These are phyloP conservation scores for Leccinum pellstonianum DNA, from an alignment of 768 basidiomycete species.

Conservation along the genomic window DNA sequence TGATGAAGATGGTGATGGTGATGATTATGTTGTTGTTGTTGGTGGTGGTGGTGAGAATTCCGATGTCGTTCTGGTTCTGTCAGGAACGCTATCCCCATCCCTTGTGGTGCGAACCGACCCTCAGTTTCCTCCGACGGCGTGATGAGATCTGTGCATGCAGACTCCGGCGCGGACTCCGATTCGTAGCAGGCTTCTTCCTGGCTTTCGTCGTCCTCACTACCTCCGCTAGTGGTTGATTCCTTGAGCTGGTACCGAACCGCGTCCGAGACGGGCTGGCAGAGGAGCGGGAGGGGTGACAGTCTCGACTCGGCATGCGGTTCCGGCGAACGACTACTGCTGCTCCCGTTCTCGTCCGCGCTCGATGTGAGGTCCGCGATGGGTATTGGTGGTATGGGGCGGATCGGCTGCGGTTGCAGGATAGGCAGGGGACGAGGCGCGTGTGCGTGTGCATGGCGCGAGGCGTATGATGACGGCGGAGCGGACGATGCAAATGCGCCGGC, in stretches of 20 bases:
- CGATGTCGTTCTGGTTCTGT: constrained; percentile 7
- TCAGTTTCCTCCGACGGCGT: constrained; percentile 1
- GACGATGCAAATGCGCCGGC: constrained; percentile 27
- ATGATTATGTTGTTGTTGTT: not conserved
- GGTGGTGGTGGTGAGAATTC: not conserved
- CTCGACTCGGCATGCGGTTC: constrained; percentile 4
- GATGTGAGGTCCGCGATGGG: constrained; percentile 30
- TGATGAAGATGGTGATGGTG: not conserved
- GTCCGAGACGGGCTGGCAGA: constrained; percentile 36
- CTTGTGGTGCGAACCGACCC: constrained; percentile 20
- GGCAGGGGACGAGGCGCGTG: constrained; percentile 20
- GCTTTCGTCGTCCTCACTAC: constrained; percentile 3
- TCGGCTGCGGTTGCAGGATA: constrained; percentile 34
- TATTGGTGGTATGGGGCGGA: constrained; percentile 35
- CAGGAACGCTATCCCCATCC: constrained; percentile 16
- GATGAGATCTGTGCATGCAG: constrained; percentile 22
- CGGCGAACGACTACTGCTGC: not conserved
- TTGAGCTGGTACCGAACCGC: constrained; percentile 31
- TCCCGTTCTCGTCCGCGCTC: constrained; percentile 16
- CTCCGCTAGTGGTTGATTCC: not conserved
- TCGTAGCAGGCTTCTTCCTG: constrained; percentile 10
- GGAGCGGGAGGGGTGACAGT: constrained; percentile 32
- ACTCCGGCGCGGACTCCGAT: constrained; percentile 13
- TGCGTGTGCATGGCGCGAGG: constrained; percentile 9
- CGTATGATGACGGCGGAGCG: constrained; percentile 10